Conservation (phyloP, 176 grass and related monocot species). For the Carex pumila region DNA sequence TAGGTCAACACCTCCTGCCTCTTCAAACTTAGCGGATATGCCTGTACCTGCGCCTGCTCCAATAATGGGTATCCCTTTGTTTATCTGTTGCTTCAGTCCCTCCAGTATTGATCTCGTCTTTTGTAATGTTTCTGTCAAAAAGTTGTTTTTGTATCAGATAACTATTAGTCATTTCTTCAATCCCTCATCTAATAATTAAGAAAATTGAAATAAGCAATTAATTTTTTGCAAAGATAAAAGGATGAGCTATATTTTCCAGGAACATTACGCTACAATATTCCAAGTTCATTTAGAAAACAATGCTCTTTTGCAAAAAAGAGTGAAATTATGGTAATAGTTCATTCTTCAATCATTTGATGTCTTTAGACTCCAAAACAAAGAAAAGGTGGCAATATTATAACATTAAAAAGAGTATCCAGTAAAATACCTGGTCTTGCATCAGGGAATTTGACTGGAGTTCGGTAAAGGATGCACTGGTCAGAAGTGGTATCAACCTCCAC, state of each 20-base stretch:
- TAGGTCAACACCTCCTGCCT: conserved; percentile 87
- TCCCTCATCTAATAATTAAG: background rate
- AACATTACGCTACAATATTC: background rate
- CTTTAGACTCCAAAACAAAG: background rate
- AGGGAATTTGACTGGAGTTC: conserved; percentile 45
- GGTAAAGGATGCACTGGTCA: background rate
- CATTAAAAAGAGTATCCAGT: background rate
- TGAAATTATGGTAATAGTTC: background rate
- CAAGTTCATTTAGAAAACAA: background rate
- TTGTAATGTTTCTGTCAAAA: conserved; percentile 56
- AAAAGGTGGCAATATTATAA: background rate
- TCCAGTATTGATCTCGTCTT: conserved; percentile 54
- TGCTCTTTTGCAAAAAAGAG: background rate
- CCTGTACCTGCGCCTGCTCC: conserved; percentile 87
- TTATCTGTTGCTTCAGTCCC: conserved; percentile 63
- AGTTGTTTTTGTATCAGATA: background rate
- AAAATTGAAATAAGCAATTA: background rate
- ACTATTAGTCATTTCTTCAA: background rate
- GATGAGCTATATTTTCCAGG: background rate
- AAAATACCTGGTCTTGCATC: conserved; percentile 66
- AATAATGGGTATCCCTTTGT: conserved; percentile 69
- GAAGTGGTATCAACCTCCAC: background rate
- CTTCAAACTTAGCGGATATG: conserved; percentile 98
- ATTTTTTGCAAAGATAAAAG: background rate
- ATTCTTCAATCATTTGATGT: background rate